Evolutionary conservation across 495 filamentous ascomycete genomes (phyloP).

Genomic region (Chaetomium tenue): DNA sequence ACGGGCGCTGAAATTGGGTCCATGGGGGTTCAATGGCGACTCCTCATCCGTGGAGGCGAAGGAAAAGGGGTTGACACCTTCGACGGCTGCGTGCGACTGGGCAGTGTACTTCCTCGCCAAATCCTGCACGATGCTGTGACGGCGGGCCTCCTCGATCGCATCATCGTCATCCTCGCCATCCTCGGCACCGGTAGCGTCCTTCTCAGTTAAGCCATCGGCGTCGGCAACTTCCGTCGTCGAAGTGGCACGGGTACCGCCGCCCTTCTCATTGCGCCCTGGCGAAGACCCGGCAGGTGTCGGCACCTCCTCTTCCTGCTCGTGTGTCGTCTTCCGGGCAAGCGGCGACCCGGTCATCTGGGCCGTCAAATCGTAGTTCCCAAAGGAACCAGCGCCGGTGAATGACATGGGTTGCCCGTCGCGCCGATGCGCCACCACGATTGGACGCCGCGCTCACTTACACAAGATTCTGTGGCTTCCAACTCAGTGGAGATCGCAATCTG

Average conservation of each 20-base stretch:
- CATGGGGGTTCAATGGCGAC: slow-evolving; percentile 53
- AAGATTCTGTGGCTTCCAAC: neutral
- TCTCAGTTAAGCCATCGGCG: slow-evolving; percentile 26
- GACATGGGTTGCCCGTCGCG: slow-evolving; percentile 36
- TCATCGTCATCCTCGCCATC: slow-evolving; percentile 42
- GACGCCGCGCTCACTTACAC: neutral
- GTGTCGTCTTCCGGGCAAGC: slow-evolving; percentile 27
- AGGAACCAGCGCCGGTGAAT: slow-evolving; percentile 42
- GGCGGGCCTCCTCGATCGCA: slow-evolving; percentile 40
- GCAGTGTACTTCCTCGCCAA: slow-evolving; percentile 47
- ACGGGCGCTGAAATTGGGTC: slow-evolving; percentile 51
- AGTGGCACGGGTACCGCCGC: slow-evolving; percentile 35
- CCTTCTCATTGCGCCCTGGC: slow-evolving; percentile 27
- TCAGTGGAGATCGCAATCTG: neutral
- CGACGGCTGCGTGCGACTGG: slow-evolving; percentile 38
- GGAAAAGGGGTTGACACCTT: slow-evolving; percentile 40
- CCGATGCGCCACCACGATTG: slow-evolving; percentile 6
- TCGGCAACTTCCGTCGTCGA: slow-evolving; percentile 39
- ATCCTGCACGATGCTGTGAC: slow-evolving; percentile 45
- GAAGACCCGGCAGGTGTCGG: slow-evolving; percentile 21
- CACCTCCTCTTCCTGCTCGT: slow-evolving; percentile 25
- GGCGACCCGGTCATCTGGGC: slow-evolving; percentile 37
- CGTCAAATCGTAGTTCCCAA: slow-evolving; percentile 49
- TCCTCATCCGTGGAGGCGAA: slow-evolving; percentile 36
- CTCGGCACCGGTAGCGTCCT: slow-evolving; percentile 34